Evolutionary conservation across 2,329 filamentous ascomycete genomes (phyloP).

Genomic region (Penicillium digitatum): DNA sequence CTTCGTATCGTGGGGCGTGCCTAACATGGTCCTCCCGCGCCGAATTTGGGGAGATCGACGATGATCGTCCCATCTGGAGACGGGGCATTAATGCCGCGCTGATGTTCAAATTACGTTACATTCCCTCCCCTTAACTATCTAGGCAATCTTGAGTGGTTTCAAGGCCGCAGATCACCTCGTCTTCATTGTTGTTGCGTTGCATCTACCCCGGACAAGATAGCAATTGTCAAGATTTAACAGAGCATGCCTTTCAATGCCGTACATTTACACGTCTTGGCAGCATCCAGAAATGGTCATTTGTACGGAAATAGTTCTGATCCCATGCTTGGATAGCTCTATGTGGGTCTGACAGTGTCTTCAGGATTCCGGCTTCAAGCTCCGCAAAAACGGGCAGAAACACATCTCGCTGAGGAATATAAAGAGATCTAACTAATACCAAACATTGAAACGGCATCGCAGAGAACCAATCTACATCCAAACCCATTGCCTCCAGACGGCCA

Average conservation of each 20-base stretch:
- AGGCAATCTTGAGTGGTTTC: background rate
- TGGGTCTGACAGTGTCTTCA: background rate
- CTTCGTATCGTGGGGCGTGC: background rate
- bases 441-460: background rate
- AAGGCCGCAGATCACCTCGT: background rate
- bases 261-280: constrained; percentile 1
- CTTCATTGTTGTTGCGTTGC: background rate
- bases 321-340: background rate
- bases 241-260: background rate
- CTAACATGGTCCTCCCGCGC: background rate
- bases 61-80: constrained; percentile 8
- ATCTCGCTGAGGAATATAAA: background rate
- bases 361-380: background rate
- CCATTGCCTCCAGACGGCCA: background rate
- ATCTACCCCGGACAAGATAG: background rate
- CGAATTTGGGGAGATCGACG: constrained; percentile 10
- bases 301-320: background rate
- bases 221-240: background rate
- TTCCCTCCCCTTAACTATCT: constrained; percentile 5
- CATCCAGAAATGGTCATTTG: background rate
- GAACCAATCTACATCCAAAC: background rate
- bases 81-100: constrained; percentile 10
- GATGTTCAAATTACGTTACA: background rate
- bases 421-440: background rate
- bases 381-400: background rate